Evolutionary conservation across 345 rosid species (phyloP).

Genomic region (Firmiana major): DNA sequence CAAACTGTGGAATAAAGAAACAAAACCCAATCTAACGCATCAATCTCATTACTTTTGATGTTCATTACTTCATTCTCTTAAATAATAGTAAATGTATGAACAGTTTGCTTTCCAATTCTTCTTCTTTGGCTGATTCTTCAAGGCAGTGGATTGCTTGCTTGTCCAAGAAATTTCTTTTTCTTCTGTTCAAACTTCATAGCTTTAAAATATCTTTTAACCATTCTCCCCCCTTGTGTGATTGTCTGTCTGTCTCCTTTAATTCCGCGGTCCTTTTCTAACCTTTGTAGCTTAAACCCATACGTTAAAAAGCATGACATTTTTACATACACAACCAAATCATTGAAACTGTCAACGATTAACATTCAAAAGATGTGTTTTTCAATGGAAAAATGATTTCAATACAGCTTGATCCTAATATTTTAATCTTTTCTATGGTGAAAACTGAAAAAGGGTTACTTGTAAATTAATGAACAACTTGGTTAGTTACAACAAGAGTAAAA

Average conservation of each 20-base stretch:
- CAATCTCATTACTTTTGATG: background rate
- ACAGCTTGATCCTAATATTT: background rate
- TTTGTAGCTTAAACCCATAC: background rate
- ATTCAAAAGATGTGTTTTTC: background rate
- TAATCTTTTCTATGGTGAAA: too few relatives aligned
- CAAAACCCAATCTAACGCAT: background rate
- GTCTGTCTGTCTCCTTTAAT: conserved; percentile 31
- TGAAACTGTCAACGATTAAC: background rate
- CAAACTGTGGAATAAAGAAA: conserved; percentile 2
- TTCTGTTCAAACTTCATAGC: background rate
- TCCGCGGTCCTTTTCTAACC: conserved; percentile 35
- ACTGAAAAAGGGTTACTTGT: background rate
- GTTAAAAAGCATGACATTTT: conserved; percentile 2
- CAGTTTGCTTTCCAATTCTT: background rate
- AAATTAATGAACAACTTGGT: background rate
- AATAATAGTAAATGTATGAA: background rate
- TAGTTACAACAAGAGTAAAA: background rate
- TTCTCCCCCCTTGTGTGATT: background rate
- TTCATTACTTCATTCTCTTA: background rate
- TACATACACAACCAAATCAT: background rate
- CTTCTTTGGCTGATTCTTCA: conserved; percentile 28
- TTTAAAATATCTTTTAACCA: background rate
- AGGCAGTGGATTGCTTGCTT: conserved; percentile 19
- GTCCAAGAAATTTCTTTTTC: background rate
- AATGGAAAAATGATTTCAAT: background rate